Base-by-base conservation (phyloP, 106 monocot species). In the Platanthera guangdongensis region DNA sequence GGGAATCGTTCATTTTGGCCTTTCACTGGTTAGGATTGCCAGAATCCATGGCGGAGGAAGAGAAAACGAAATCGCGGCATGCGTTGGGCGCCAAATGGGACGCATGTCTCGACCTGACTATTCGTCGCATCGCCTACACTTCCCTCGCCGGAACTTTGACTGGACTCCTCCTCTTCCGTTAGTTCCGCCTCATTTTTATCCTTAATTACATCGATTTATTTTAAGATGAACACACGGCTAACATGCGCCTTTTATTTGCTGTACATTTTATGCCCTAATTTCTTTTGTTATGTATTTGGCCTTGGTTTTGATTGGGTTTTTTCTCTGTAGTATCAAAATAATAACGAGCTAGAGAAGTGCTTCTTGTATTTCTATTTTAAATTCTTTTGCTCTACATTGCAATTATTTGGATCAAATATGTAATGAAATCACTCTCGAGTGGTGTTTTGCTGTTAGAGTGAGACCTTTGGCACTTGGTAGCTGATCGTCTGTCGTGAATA, bases 91-190 rank as follows among this genome's bases (percentile, higher is more conserved):
- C 82, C 1, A 86, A 86, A 57, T 80, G 78, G 73, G 87, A 90
- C 59, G 90, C 87, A 19, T 90, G 90, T 76, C 57, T 90, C 60
- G 85, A 90, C 76, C 82, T 90, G 80, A 57, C 87, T 75, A 78
- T 87, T 50, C 87, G 84, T 78, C 86, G 86, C 63, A 32, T 85
- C 71, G 71, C 72, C 75, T 83, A 83, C 78, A 82, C 87, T 49
- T 82, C 90, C 75, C 52, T 87, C 67, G 84, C 80, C 67, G 90
- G 87, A 82, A 84, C 84, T 73, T 76, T 84, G 76, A 22, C 76
- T 47, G 90, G 84, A 73, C 87, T 90, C 80, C 84, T 90, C 81
- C 72, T 90, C 80, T 90, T 90, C 79, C 80, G 90, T 90, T 49
- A 82, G 82, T 18, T 7, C 10, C 11, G 9, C 60, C 59, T 14